Evolutionary conservation across 441 rosid species (phyloP), one percentile per base, ranked within the genome.

Genomic region (Gossypium lobatum): DNA sequence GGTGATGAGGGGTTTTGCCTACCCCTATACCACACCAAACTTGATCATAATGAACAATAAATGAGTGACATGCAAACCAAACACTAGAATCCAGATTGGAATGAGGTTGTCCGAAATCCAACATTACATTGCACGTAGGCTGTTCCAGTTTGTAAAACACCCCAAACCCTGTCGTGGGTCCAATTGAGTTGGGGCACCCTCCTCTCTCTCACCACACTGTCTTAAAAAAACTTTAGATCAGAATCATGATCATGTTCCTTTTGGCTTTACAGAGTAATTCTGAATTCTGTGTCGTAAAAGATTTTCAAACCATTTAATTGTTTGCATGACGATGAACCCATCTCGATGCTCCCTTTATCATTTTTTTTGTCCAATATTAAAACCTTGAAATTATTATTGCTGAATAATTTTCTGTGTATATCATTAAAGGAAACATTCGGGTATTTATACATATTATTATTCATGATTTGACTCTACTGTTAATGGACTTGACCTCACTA

Each of bases 161-260:
- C 16, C 21, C 25, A 46, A 70, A 70, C 46, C 50, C 65, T 23
- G 23, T 14, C 1, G 23, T 55, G 68, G 67, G 39, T 14, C 61
- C 66, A 6, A 23, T 71, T 21, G 63, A 25, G 61, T 0, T 6
- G 2, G 45, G 34, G 68, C 77, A 75, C 25, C 71, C 25, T 21
- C 50, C 34, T 58, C 48, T 81, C 82, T 75, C 9, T 28, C 34
- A 28, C 34, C 34, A 28, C 82, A 75, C 10, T 77, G 16, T 64
- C 54, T 2, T 16, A n/a, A 14, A 52, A 45, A 14, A 16, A 25
- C 77, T 75, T 76, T 70, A 31, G 37, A 31, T 31, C 6, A 31
- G 37, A 31, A 31, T 42, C 53, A 54, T 31, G 10, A 39, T 39
- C 10, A 7, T 62, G 42, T 34, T 58, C 23, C 39, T 60, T 59